Conservation (phyloP, 805 yeast genomes). For the Kazachstania psychrophila region DNA sequence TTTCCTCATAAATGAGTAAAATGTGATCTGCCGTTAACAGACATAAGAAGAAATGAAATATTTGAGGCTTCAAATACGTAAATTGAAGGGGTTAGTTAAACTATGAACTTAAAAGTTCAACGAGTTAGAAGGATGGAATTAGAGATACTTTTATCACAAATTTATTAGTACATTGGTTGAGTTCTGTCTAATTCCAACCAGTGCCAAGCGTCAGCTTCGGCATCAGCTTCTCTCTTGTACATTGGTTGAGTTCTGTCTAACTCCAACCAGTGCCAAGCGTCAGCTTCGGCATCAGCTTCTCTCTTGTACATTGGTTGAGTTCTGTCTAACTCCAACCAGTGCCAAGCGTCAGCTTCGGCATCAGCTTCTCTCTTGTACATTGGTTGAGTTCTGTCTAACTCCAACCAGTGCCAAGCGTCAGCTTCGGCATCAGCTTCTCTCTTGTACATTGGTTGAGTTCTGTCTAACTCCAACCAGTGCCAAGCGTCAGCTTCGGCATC, state of each 20-base stretch:
- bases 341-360: constrained; percentile 22
- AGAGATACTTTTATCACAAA: too few species aligned
- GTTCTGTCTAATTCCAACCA: constrained; percentile 21
- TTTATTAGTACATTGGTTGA: constrained; percentile 19
- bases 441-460: constrained; percentile 25
- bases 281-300: constrained; percentile 23
- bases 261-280: constrained; percentile 18
- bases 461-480: constrained; percentile 21
- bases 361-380: constrained; percentile 23
- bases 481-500: constrained; percentile 23
- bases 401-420: constrained; percentile 21
- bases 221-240: constrained; percentile 24
- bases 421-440: constrained; percentile 21
- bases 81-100: too few species aligned
- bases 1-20: too few species aligned
- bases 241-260: constrained; percentile 23
- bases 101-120: too few species aligned
- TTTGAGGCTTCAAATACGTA: too few species aligned
- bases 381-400: constrained; percentile 19
- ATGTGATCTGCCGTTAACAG: too few species aligned
- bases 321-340: constrained; percentile 18
- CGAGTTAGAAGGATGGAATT: too few species aligned
- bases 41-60: background rate
- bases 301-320: constrained; percentile 26
- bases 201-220: constrained; percentile 25